A percentile compares a stretch with the other conserved stretches of the same genome.
Conservation (phyloP, 78 protist genomes). For the Dictyostelium intermedium region DNA sequence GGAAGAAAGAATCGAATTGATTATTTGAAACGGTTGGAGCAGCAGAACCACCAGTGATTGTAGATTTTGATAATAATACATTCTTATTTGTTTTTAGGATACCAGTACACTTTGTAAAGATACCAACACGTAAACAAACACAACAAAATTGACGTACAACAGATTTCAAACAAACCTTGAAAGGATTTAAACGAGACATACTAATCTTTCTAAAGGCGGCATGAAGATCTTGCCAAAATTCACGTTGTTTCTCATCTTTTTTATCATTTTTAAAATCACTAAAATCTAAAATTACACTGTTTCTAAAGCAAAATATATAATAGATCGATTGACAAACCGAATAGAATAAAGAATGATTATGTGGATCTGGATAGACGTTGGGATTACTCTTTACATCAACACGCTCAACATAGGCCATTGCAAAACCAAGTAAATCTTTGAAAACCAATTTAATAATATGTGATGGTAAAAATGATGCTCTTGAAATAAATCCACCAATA, state of each 20-base stretch:
- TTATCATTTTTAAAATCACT: slow-evolving; percentile 15
- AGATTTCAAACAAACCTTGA: slow-evolving; percentile 45
- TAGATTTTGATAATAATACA: slow-evolving; percentile 2
- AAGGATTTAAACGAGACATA: slow-evolving; percentile 49
- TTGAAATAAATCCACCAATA: slow-evolving; percentile 54
- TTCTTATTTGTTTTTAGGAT: slow-evolving; percentile 43
- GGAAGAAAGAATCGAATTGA: slow-evolving; percentile 71
- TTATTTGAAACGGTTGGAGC: neutral
- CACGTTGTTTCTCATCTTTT: slow-evolving; percentile 36
- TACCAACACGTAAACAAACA: slow-evolving; percentile 66
- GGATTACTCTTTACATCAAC: slow-evolving; percentile 11
- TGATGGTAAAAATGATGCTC: slow-evolving; percentile 38
- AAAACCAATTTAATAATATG: slow-evolving; percentile 29
- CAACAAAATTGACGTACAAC: slow-evolving; percentile 71
- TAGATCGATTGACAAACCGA: slow-evolving; percentile 57
- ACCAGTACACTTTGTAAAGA: slow-evolving; percentile 56
- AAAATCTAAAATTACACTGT: slow-evolving; percentile 27
- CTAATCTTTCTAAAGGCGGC: slow-evolving; percentile 57
- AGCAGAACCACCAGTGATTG: neutral
- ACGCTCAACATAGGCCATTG: slow-evolving; percentile 39
- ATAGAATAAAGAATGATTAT: slow-evolving; percentile 42
- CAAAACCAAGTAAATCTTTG: slow-evolving; percentile 31
- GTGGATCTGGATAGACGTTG: slow-evolving; percentile 34
- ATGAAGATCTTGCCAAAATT: slow-evolving; percentile 66
- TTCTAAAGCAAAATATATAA: slow-evolving; percentile 70